phyloP scores from a whole-genome alignment of 2,329 filamentous ascomycete genomes.

The Byssoonygena ceratinophila region DNA sequence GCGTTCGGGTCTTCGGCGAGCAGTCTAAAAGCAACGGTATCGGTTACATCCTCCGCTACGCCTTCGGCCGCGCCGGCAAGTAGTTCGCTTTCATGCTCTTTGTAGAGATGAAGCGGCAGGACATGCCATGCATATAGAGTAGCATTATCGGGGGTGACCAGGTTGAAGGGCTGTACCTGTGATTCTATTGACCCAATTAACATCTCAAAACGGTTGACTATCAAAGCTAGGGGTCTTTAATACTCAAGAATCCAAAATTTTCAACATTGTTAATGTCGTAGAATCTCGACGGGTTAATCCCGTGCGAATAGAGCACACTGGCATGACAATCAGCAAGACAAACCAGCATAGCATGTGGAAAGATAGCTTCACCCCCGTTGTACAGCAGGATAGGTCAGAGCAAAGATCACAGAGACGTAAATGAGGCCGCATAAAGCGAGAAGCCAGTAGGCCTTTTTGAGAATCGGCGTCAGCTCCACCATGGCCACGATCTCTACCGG shows the following conservation, averaged over 20 bases:
- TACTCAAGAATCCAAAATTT: conserved; percentile 76
- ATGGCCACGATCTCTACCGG: neutral
- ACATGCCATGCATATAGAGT: conserved; percentile 84
- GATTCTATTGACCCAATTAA: conserved; percentile 39
- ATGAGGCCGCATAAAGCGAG: conserved; percentile 51
- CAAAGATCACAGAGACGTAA: conserved; percentile 56
- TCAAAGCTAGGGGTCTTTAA: conserved; percentile 20
- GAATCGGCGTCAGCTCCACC: conserved; percentile 36
- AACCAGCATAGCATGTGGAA: neutral
- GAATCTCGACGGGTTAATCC: conserved; percentile 61
- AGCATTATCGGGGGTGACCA: conserved; percentile 65
- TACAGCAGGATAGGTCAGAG: conserved; percentile 57
- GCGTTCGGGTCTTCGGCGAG: conserved; percentile 43
- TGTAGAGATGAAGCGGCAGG: conserved; percentile 65
- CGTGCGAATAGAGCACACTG: conserved; percentile 76
- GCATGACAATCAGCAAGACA: neutral
- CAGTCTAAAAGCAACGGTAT: conserved; percentile 42
- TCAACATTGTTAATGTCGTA: conserved; percentile 66
- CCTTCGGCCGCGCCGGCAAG: conserved; percentile 46
- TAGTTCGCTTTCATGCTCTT: conserved; percentile 56
- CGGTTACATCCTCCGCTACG: conserved; percentile 37
- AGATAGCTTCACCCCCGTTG: conserved; percentile 62
- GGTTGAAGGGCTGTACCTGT: conserved; percentile 76
- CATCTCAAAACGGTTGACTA: neutral
- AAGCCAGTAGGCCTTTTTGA: conserved; percentile 46